Base-by-base conservation (phyloP, 2,329 filamentous ascomycete genomes). In the Diaporthe velutina region DNA sequence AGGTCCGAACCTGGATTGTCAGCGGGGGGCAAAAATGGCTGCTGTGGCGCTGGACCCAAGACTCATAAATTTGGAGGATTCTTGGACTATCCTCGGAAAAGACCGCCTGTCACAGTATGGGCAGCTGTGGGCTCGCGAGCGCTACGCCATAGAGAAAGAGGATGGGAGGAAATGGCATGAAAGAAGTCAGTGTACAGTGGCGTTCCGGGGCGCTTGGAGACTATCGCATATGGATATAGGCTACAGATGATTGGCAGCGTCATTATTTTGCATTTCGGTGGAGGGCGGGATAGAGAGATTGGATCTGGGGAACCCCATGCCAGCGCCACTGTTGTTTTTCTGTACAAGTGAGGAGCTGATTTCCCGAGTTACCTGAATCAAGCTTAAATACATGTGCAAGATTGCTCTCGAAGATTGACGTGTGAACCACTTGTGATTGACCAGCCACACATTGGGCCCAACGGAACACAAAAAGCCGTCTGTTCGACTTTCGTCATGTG, bases 161-260 rank as follows among this genome's bases (percentile, higher is more conserved):
- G 22, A 3, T 40, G 64, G 33, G n/a, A 40, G 64, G 22, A 15
- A 28, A 13, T 19, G n/a, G 48, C 33, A 54, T 54, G n/a, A 38
- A 54, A 54, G 33, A 54, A 28, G 35, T 28, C 35, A 55, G 35
- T 72, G 50, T 72, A 55, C 40, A 54, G 42, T 50, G 70, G 70
- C 58, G 70, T 72, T 72, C 50, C 25, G 48, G 57, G 58, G 70
- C 25, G 57, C 35, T 64, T 33, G 58, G 67, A 54, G 57, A 54
- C 28, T 58, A 58, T 60, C 33, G 54, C 68, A 71, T 48, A 48
- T 17, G 70, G 57, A 55, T 33, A 52, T 45, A 52, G 57, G 38
- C 30, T 45, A 54, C 57, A 54, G 45, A 50, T 64, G 70, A 25
- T 60, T n/a, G 40, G 68, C 40, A 60, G 68, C 68, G 40, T 45